phyloP scores from a whole-genome alignment of 2,329 filamentous ascomycete genomes.

The Lecanosticta acicola region DNA sequence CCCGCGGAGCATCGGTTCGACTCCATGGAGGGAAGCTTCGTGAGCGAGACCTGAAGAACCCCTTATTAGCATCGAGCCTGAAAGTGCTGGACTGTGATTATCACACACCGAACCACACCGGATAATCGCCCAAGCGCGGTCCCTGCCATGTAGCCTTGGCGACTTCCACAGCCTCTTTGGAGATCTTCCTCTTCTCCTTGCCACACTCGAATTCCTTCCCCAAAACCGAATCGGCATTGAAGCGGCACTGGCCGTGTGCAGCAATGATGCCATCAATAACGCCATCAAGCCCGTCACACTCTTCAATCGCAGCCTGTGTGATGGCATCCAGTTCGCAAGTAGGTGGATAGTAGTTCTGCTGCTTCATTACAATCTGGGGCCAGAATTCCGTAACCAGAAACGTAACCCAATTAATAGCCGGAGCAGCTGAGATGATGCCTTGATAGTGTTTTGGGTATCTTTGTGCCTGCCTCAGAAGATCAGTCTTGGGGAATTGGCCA shows the following conservation, averaged over 20 bases:
- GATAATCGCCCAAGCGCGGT: constrained; percentile 17
- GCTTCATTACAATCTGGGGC: constrained; percentile 31
- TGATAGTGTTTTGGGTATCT: constrained; percentile 36
- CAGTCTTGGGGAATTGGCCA: not conserved
- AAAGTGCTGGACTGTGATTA: not conserved
- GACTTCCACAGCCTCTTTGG: constrained; percentile 28
- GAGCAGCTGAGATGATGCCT: constrained; percentile 38
- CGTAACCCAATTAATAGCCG: constrained; percentile 36
- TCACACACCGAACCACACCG: constrained; percentile 31
- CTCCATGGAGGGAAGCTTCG: constrained; percentile 20
- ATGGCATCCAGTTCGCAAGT: constrained; percentile 36
- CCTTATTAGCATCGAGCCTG: not conserved
- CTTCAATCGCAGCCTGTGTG: constrained; percentile 30
- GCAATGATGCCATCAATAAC: constrained; percentile 34
- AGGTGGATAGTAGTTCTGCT: constrained; percentile 24
- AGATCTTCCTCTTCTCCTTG: constrained; percentile 23
- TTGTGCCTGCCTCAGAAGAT: constrained; percentile 26
- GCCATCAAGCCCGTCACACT: constrained; percentile 36
- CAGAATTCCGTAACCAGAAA: constrained; percentile 29
- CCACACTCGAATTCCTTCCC: constrained; percentile 25
- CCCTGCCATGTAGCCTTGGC: constrained; percentile 33
- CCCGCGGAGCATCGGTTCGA: constrained; percentile 16
- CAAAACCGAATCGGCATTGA: constrained; percentile 29
- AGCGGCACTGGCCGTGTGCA: constrained; percentile 26
- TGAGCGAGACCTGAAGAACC: constrained; percentile 10